Percentiles rank a stretch among this genome's conserved stretches.
Evolutionary conservation across 208 protist genomes (phyloP).

Genomic region (Trypanosoma mega): DNA sequence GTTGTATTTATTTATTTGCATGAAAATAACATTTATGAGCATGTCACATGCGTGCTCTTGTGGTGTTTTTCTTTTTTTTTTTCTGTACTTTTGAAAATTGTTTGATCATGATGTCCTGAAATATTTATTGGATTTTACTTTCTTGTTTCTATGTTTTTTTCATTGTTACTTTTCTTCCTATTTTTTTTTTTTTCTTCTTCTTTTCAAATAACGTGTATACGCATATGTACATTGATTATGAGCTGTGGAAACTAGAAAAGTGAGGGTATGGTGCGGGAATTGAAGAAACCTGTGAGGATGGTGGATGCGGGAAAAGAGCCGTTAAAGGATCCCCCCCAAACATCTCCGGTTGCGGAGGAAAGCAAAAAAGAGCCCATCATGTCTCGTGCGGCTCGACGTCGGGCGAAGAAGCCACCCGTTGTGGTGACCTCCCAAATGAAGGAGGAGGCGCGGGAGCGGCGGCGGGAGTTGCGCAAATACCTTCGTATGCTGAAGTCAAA

Average conservation of each 20-base stretch:
- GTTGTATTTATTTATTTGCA: too few relatives aligned
- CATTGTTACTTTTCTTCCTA: conserved; percentile 1
- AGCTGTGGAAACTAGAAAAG: too few relatives aligned
- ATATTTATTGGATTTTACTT: not conserved
- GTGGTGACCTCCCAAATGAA: conserved; percentile 83
- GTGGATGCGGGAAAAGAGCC: not conserved
- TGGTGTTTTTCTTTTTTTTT: conserved; percentile 19
- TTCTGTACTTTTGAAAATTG: too few relatives aligned
- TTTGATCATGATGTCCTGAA: too few relatives aligned
- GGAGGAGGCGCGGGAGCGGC: conserved; percentile 65
- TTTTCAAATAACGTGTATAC: not conserved
- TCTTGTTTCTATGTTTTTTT: conserved; percentile 3
- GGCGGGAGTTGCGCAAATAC: conserved; percentile 79
- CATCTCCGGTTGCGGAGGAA: not conserved
- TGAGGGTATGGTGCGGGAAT: not conserved
- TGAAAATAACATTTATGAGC: too few relatives aligned
- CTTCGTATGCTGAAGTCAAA: conserved; percentile 90
- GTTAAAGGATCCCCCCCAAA: too few relatives aligned
- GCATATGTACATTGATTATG: not conserved
- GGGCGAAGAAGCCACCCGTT: conserved; percentile 69
- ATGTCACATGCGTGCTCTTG: too few relatives aligned
- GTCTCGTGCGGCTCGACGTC: conserved; percentile 72
- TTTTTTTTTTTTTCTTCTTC: conserved; percentile 6
- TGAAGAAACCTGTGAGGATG: not conserved
- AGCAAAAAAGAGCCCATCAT: conserved; percentile 57